A percentile compares a stretch with the other conserved stretches of the same genome.
Evolutionary conservation across 805 yeast genomes (phyloP).

Genomic region (Candida succiphila): DNA sequence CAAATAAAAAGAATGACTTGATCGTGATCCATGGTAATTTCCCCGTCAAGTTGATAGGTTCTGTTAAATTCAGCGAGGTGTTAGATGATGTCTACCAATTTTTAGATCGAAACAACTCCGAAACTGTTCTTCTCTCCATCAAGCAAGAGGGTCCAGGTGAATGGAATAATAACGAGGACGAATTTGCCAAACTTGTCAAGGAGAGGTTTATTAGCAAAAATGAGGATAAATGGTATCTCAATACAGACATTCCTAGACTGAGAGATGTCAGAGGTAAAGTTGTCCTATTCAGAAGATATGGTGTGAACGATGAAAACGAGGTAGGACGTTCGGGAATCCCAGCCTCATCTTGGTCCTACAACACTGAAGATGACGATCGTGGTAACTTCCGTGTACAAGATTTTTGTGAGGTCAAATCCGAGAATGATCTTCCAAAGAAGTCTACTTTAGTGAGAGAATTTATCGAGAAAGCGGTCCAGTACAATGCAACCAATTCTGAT

Average conservation of each 20-base stretch:
- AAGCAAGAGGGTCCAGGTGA: slow-evolving; percentile 66
- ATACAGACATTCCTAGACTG: slow-evolving; percentile 43
- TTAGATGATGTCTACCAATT: slow-evolving; percentile 52
- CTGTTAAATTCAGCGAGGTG: slow-evolving; percentile 39
- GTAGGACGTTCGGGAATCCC: slow-evolving; percentile 47
- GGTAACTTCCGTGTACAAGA: slow-evolving; percentile 62
- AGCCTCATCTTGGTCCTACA: slow-evolving; percentile 58
- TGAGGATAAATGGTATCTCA: slow-evolving; percentile 51
- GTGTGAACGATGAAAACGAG: slow-evolving; percentile 37
- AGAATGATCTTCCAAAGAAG: slow-evolving; percentile 46
- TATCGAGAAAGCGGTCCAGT: slow-evolving; percentile 40
- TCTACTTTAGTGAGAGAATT: slow-evolving; percentile 46
- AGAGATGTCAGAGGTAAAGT: slow-evolving; percentile 61
- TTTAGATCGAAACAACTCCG: slow-evolving; percentile 40
- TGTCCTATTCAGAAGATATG: slow-evolving; percentile 60
- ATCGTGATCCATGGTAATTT: slow-evolving; percentile 69
- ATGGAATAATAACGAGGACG: slow-evolving; percentile 56
- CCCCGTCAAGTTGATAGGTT: slow-evolving; percentile 55
- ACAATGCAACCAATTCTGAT: slow-evolving; percentile 32
- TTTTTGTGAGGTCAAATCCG: slow-evolving; percentile 51
- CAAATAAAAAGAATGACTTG: slow-evolving; percentile 37
- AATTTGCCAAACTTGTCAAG: slow-evolving; percentile 55
- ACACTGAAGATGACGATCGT: slow-evolving; percentile 56
- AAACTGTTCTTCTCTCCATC: slow-evolving; percentile 55
- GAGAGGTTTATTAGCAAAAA: slow-evolving; percentile 39